Base-by-base conservation (phyloP, 805 yeast genomes). In the Kodamaea hsintzibuensis region DNA sequence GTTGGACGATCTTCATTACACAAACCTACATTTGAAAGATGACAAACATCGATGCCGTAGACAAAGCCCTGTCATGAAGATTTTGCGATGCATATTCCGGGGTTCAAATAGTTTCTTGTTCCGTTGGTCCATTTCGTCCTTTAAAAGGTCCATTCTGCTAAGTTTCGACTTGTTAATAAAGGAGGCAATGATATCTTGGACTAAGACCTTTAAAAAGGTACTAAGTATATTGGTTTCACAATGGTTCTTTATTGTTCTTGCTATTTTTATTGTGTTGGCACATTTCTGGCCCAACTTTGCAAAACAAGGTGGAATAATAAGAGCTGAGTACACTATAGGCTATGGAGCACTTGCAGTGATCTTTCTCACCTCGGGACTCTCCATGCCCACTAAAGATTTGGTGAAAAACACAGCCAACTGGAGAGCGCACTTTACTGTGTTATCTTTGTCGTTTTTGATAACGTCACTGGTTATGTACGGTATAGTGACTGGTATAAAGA, bases 291-390 rank as follows among this genome's bases (percentile, higher is more conserved):
- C 97, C 1, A 78, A 84, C 53, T 90, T 91, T 69, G 97, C 96
- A 1, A 80, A 90, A 53, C 88, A 84, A 59, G 93, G 90, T n/a
- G 97, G 97, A 1, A 74, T 84, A 13, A 82, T 91, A 39, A 76
- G 80, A 56, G 92, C 86, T 4, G 83, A 91, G 65, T 90, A 89
- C 66, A 74, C 89, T 45, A 88, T 91, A 35, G 87, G 86, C 9
- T 91, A 91, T 65, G 90, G 91, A 35, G 96, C 96, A 0, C 96
- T 91, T 17, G 96, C 96, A 0, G 72, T 89, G 46, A 91, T 91
- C 55, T 91, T 91, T 71, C 72, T 91, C 43, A 84, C 89, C 33
- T 85, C 91, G 48, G 97, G 97, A 0, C 69, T 91, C 27, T 82
- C 90, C 27, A 91, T 91, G 85, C 76, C 83, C 45, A 82, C 95